Evolutionary conservation across 1,284 basidiomycete species (phyloP).

Genomic region (Rhodotorula glutinis): DNA sequence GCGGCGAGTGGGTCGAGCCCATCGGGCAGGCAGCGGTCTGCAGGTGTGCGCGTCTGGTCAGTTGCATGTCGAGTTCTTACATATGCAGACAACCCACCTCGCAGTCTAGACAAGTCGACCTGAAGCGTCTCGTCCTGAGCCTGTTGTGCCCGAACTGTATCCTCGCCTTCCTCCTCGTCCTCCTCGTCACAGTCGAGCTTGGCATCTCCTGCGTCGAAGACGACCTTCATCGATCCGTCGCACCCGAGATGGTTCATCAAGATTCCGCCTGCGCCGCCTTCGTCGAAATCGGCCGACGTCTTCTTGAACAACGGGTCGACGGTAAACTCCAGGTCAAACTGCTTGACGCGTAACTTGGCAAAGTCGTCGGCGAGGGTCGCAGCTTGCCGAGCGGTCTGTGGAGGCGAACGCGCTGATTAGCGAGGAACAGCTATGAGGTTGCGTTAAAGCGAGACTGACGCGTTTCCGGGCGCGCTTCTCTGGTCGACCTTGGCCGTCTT

Average conservation of each 20-base stretch:
- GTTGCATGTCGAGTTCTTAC: too few species aligned
- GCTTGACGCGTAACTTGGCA: conserved; percentile 75
- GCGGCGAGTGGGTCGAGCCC: conserved; percentile 47
- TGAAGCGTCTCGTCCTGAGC: conserved; percentile 47
- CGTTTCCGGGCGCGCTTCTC: conserved; percentile 56
- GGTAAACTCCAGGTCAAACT: conserved; percentile 83
- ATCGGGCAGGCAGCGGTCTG: conserved; percentile 40
- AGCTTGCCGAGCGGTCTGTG: conserved; percentile 34
- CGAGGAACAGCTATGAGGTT: too few species aligned
- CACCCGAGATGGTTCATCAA: conserved; percentile 78
- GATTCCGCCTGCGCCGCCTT: conserved; percentile 90
- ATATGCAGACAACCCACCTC: conserved; percentile 46
- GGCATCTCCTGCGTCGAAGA: conserved; percentile 94
- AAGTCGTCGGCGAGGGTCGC: conserved; percentile 80
- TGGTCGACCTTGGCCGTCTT: conserved; percentile 52
- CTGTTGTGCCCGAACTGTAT: conserved; percentile 62
- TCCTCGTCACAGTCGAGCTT: conserved; percentile 71
- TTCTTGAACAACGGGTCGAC: conserved; percentile 97
- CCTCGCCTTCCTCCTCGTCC: conserved; percentile 50
- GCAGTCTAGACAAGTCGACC: conserved; percentile 48
- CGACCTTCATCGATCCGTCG: conserved; percentile 79
- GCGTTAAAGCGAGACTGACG: conserved; percentile 5
- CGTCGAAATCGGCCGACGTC: conserved; percentile 97
- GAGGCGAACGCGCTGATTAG: too few species aligned
- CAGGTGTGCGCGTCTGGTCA: background rate